phyloP scores from a whole-genome alignment of 192 early-diverging fungal species.

The Rhizophagus prolifer region DNA sequence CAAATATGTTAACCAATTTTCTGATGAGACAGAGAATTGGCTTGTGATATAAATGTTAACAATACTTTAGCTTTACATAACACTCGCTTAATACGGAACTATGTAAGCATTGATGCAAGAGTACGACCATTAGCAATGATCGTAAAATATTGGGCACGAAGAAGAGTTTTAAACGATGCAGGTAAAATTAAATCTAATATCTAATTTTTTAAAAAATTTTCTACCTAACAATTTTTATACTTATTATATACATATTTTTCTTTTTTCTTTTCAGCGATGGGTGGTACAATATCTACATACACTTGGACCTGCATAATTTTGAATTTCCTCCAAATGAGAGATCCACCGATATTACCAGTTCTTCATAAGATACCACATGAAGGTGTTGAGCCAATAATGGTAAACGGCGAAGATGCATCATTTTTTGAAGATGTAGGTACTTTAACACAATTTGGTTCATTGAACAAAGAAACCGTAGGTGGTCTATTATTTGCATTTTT shows the following conservation, averaged over 20 bases:
- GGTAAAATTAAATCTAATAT: constrained; percentile 46
- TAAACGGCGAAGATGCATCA: constrained; percentile 62
- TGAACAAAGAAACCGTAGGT: constrained; percentile 77
- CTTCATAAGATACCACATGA: constrained; percentile 63
- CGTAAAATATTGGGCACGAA: constrained; percentile 92
- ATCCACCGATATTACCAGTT: constrained; percentile 86
- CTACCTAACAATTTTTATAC: no score
- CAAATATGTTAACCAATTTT: no score
- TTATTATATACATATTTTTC: neutral
- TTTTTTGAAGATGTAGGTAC: constrained; percentile 74
- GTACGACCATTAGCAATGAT: constrained; percentile 89
- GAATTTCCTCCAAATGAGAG: constrained; percentile 89
- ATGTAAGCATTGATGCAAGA: constrained; percentile 83
- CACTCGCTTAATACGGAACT: constrained; percentile 84
- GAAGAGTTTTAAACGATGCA: constrained; percentile 84
- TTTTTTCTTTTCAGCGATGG: constrained; percentile 62
- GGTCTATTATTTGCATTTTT: constrained; percentile 85
- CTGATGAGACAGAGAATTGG: constrained; percentile 69
- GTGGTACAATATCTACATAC: constrained; percentile 92
- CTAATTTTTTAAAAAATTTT: neutral
- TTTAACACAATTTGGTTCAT: constrained; percentile 63
- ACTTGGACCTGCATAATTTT: constrained; percentile 93
- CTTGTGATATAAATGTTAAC: constrained; percentile 95
- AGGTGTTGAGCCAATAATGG: constrained; percentile 26
- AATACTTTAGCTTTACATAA: constrained; percentile 89